phyloP scores from a whole-genome alignment of 1,284 basidiomycete species.

The Cerioporus squamosus region DNA sequence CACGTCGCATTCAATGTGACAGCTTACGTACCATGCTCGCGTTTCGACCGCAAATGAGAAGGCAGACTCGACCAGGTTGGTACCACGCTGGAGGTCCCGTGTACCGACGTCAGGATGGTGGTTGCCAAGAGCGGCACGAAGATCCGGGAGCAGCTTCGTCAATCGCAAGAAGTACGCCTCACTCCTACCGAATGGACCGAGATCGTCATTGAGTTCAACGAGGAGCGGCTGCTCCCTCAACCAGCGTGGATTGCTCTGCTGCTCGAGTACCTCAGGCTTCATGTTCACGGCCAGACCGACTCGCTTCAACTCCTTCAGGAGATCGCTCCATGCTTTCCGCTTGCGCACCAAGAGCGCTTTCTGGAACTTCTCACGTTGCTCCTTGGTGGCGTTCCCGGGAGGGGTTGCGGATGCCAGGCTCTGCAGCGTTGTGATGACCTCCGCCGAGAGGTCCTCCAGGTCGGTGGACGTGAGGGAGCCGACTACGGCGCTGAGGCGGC shows the following conservation, averaged over 20 bases:
- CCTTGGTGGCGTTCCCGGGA: slow-evolving; percentile 49
- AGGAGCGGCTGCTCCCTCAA: slow-evolving; percentile 63
- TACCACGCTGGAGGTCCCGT: slow-evolving; percentile 82
- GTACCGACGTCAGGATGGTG: slow-evolving; percentile 87
- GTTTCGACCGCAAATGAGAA: slow-evolving; percentile 64
- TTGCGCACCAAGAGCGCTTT: slow-evolving; percentile 86
- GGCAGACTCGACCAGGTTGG: slow-evolving; percentile 82
- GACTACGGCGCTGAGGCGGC: slow-evolving; percentile 48
- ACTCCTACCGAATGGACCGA: slow-evolving; percentile 39
- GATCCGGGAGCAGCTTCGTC: slow-evolving; percentile 66
- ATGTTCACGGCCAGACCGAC: slow-evolving; percentile 79
- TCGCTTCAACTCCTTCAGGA: slow-evolving; percentile 88
- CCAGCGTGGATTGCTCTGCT: slow-evolving; percentile 69
- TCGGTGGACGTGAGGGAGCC: slow-evolving; percentile 40
- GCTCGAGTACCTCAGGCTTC: slow-evolving; percentile 71
- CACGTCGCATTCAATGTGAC: neutral
- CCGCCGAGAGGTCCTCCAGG: slow-evolving; percentile 71
- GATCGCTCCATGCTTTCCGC: slow-evolving; percentile 89
- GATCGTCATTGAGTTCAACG: slow-evolving; percentile 15
- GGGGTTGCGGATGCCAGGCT: slow-evolving; percentile 62
- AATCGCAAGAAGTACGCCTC: slow-evolving; percentile 81
- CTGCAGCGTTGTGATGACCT: slow-evolving; percentile 75
- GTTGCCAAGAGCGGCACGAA: slow-evolving; percentile 66
- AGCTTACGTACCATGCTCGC: slow-evolving; percentile 44
- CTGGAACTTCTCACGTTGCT: slow-evolving; percentile 73